Conservation (phyloP, 148 eudicot species). For the Silene uniflora region DNA sequence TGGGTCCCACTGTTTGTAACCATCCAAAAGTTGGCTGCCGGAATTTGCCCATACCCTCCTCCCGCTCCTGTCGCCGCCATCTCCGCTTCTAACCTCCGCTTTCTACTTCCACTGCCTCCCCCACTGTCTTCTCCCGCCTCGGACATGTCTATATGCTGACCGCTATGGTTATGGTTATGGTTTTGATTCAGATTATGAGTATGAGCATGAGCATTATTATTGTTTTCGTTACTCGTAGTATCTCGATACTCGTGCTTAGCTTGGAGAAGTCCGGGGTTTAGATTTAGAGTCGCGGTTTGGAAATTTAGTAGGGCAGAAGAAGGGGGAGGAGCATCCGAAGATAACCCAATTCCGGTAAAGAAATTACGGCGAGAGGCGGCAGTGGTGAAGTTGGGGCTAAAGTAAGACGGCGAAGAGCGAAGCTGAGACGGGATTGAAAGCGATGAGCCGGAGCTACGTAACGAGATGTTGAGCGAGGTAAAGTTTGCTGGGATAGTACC, state of each 20-base stretch:
- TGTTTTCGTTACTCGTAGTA: not conserved
- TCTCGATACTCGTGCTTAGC: slow-evolving; percentile 54
- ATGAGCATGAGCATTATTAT: no score
- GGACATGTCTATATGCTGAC: slow-evolving; percentile 33
- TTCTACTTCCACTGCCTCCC: slow-evolving; percentile 32
- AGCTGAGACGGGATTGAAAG: slow-evolving; percentile 81
- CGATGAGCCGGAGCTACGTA: slow-evolving; percentile 85
- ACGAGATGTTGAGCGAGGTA: slow-evolving; percentile 78
- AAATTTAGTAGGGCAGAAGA: slow-evolving; percentile 54
- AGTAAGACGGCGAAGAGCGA: slow-evolving; percentile 54
- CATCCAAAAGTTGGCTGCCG: slow-evolving; percentile 95
- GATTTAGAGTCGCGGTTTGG: slow-evolving; percentile 37
- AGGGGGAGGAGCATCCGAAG: slow-evolving; percentile 33
- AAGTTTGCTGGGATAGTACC: slow-evolving; percentile 96
- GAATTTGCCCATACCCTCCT: slow-evolving; percentile 43
- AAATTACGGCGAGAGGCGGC: slow-evolving; percentile 55
- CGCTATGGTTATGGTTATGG: not conserved
- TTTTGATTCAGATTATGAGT: not conserved
- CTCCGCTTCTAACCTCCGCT: slow-evolving; percentile 37
- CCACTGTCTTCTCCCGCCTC: slow-evolving; percentile 49
- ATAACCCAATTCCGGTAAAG: slow-evolving; percentile 52
- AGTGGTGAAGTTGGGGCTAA: slow-evolving; percentile 56
- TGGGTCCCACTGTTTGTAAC: slow-evolving; percentile 43
- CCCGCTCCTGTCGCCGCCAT: slow-evolving; percentile 15
- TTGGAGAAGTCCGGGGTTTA: slow-evolving; percentile 31